Conservation (phyloP, 1,139 yeast genomes). For the Yamadazyma dushanensis region DNA sequence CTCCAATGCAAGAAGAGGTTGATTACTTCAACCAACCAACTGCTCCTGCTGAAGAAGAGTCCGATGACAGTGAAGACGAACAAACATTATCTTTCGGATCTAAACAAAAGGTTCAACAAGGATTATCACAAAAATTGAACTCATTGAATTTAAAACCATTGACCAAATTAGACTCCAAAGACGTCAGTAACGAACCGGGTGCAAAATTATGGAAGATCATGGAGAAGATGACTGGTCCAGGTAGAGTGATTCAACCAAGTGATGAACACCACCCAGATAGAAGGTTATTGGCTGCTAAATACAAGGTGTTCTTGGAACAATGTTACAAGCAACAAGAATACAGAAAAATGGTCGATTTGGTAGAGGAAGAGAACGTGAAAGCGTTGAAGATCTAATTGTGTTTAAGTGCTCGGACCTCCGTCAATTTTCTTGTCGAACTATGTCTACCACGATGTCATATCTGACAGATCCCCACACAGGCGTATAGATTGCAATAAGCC, state of each 20-base stretch:
- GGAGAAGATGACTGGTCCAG: conserved; percentile 82
- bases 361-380: conserved; percentile 31
- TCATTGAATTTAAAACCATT: conserved; percentile 42
- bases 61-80: conserved; percentile 40
- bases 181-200: conserved; percentile 34
- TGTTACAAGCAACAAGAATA: conserved; percentile 77
- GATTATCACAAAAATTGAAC: conserved; percentile 40
- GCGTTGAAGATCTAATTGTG: conserved; percentile 7
- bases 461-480: too few relatives aligned
- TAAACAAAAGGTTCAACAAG: conserved; percentile 51
- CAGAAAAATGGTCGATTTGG: conserved; percentile 64
- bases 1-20: conserved; percentile 50
- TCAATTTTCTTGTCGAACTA: too few relatives aligned
- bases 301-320: conserved; percentile 83
- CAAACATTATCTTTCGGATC: conserved; percentile 60
- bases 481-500: too few relatives aligned
- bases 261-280: conserved; percentile 61
- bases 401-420: background rate
- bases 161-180: conserved; percentile 22
- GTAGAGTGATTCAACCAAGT: conserved; percentile 72
- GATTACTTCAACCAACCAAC: conserved; percentile 46
- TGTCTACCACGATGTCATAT: too few relatives aligned
- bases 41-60: conserved; percentile 19
- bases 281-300: conserved; percentile 71
- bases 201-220: conserved; percentile 80